Evolutionary conservation across 2,329 filamentous ascomycete species (phyloP), one percentile per base, ranked within the genome.

Genomic region (Alternaria panax): DNA sequence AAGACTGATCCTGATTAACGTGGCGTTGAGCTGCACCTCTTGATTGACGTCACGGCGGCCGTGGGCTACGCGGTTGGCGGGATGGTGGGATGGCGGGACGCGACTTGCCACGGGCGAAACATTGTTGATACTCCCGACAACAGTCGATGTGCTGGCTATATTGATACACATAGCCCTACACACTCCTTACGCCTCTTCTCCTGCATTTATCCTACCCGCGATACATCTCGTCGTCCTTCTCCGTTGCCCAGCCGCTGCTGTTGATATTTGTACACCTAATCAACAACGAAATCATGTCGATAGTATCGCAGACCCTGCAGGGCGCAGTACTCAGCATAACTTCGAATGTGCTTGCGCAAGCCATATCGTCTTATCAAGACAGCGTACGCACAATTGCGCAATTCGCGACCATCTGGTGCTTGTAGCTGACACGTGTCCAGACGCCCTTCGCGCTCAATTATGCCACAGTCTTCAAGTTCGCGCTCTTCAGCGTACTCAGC

Each of bases 311-410:
- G 51, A 78, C 76, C 45, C 61, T 90, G 50, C 90, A 93, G 79
- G 86, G 88, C 20, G 86, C 86, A 22, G 73, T 87, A 30, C 83
- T 94, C 34, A 87, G 85, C 63, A 86, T 86, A 50, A 80, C 88
- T 16, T 92, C 91, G 61, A 93, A 92, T 72, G 74, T 93, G 25
- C 78, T 94, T 47, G 92, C 91, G 9, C 92, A 95, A 78, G 80
- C 83, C 57, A 85, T 95, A 60, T 84, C 84, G 7, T 85, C 88
- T 7, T 88, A 89, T 69, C 85, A 84, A 68, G 78, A 79, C 40
- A 80, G 85, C 69, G 90, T 90, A 82, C 61, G 81, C 57, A 11
- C 22, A 38, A 16, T 46, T 40, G 46, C 25, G 22, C 27, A 51
- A n/a, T 28, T 28, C 8, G 4, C 11, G 12, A 12, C 36, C 7